A percentile compares a stretch with the other conserved stretches of the same genome.
These are phyloP conservation scores for Geranium rotundifolium DNA, from an alignment of 345 rosid genomes.

Conservation along the genomic window DNA sequence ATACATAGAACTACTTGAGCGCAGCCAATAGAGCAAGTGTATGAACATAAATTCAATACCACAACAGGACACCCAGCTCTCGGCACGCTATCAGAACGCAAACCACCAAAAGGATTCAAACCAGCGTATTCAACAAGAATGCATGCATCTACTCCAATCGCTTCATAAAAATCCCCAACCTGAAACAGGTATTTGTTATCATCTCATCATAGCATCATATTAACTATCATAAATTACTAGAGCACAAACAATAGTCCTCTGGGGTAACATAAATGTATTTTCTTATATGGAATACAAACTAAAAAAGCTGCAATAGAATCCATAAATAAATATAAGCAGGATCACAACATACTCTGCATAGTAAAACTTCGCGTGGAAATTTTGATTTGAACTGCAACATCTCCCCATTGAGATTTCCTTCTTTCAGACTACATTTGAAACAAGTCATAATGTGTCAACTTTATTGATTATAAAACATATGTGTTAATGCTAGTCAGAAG, in stretches of 20 bases:
- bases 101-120: constrained; percentile 89
- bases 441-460: constrained; percentile 7
- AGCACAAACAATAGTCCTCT: background rate
- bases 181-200: constrained; percentile 17
- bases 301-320: background rate
- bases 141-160: constrained; percentile 95
- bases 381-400: constrained; percentile 87
- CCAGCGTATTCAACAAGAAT: constrained; percentile 95
- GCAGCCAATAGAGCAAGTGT: background rate
- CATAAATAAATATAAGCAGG: background rate
- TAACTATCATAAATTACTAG: background rate
- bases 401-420: constrained; percentile 82
- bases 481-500: background rate
- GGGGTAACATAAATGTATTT: background rate
- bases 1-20: too few relatives aligned
- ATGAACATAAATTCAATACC: constrained; percentile 29
- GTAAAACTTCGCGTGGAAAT: constrained; percentile 91
- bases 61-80: constrained; percentile 95
- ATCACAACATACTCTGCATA: constrained; percentile 65
- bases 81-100: constrained; percentile 76
- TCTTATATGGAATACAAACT: background rate
- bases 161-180: constrained; percentile 97
- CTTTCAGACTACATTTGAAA: constrained; percentile 58
- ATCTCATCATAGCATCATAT: constrained; percentile 2
- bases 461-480: background rate